These are phyloP conservation scores for Megacollybia platyphylla DNA, from an alignment of 1,284 basidiomycete species.

Conservation along the genomic window DNA sequence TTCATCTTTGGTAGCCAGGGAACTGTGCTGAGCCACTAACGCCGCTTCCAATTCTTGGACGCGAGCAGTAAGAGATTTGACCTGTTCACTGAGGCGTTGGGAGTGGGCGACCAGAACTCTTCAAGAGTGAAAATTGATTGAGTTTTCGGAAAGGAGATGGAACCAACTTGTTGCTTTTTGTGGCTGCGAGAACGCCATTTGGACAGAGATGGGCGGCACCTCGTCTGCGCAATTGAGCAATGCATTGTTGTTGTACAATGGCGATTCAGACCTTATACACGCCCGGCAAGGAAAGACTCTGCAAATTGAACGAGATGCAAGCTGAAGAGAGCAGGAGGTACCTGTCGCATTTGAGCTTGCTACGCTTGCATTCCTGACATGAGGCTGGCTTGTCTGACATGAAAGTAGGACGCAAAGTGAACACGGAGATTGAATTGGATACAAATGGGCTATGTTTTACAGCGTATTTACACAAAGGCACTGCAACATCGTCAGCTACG, in stretches of 20 bases:
- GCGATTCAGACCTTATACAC: slow-evolving; percentile 40
- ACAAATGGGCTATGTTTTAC: too few relatives aligned
- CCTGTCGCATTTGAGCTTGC: slow-evolving; percentile 44
- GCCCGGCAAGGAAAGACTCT: slow-evolving; percentile 40
- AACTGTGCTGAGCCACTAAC: slow-evolving; percentile 19
- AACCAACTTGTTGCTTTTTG: slow-evolving; percentile 41
- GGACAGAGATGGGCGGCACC: background rate
- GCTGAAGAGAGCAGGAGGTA: slow-evolving; percentile 8
- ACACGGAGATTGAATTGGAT: background rate
- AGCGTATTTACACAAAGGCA: background rate
- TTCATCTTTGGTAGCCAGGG: slow-evolving; percentile 4
- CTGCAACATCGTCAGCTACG: background rate
- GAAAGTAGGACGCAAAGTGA: too few relatives aligned
- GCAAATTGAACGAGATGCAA: slow-evolving; percentile 4
- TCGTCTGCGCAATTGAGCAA: background rate
- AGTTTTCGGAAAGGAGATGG: slow-evolving; percentile 2
- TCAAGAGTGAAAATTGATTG: background rate
- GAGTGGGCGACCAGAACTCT: slow-evolving; percentile 36
- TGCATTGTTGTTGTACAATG: slow-evolving; percentile 15
- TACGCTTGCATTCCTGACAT: slow-evolving; percentile 17
- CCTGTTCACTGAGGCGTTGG: slow-evolving; percentile 30
- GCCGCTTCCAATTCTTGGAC: slow-evolving; percentile 47
- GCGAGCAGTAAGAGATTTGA: slow-evolving; percentile 27
- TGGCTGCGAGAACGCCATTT: slow-evolving; percentile 30
- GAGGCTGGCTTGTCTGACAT: background rate